Base-by-base conservation (phyloP, 2,329 filamentous ascomycete genomes). In the Aspergillus clavatus region DNA sequence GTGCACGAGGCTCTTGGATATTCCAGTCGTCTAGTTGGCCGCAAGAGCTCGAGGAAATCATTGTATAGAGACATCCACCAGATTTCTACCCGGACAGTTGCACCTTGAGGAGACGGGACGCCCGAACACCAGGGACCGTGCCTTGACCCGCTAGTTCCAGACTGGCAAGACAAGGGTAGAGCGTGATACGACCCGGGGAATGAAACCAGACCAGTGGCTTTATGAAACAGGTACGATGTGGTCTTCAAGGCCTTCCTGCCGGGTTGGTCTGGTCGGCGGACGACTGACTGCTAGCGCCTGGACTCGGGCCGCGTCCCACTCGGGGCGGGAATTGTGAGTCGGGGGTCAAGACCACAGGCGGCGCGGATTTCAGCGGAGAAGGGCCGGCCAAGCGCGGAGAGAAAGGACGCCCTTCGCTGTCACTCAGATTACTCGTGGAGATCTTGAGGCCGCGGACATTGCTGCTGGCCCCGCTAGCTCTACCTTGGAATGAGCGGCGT, bases 401-500 rank as follows among this genome's bases (percentile, higher is more conserved):
- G 43, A 46, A 43, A 1, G 47, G 48, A 1, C 47, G 50, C 16
- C 16, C 10, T 5, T 63, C 61, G 21, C 58, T 52, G 28, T 65
- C 62, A 14, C 53, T 58, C 7, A 66, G 53, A n/a, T 58, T 60
- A 3, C 57, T 46, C 4, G 64, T 65, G 43, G 55, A 59, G 36
- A 62, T 61, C 2, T 52, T 57, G 12, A 67, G 56, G 4, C 55
- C 57, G 27, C 52, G 61, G 26, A 51, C 43, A 29, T 45, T 54
- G 48, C 50, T 53, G 41, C 50, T 64, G n/a, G 59, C 47, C 16
- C 65, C 64, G 40, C 59, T 63, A 14, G 60, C 57, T 28, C 62
- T 58, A 21, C 63, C 62, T 37, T 61, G 58, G 52, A 65, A 65
- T 14, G 66, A 63, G 28, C 58, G 62, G 12, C 53, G 57, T 39